These are phyloP conservation scores for Phytophthora litchii DNA, from an alignment of 352 stramenopile genomes.

Conservation along the genomic window DNA sequence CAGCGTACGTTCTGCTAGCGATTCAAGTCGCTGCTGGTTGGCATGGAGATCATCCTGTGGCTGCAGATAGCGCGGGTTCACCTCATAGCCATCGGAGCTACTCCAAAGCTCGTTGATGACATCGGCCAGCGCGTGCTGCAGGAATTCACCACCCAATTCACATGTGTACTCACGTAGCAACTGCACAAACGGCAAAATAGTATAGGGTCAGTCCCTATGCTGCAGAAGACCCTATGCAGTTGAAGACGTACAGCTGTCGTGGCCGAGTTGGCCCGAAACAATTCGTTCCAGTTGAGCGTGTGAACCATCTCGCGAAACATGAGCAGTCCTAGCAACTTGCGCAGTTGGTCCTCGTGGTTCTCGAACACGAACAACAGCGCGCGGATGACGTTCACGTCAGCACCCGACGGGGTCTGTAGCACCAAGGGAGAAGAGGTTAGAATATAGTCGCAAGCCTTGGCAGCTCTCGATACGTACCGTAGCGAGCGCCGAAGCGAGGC, in stretches of 20 bases:
- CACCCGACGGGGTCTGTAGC: conserved; percentile 30
- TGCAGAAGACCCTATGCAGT: conserved; percentile 8
- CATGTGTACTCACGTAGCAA: conserved; percentile 82
- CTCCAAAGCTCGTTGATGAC: conserved; percentile 61
- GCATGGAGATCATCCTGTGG: conserved; percentile 45
- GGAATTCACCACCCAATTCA: conserved; percentile 68
- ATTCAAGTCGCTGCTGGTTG: conserved; percentile 63
- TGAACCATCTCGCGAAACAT: conserved; percentile 83
- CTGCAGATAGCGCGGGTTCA: conserved; percentile 61
- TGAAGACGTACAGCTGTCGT: conserved; percentile 57
- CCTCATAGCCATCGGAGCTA: conserved; percentile 54
- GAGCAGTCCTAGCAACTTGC: conserved; percentile 65
- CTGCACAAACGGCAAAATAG: conserved; percentile 19
- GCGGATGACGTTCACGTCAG: conserved; percentile 64
- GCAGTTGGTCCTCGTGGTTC: conserved; percentile 73
- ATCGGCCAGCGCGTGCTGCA: conserved; percentile 60
- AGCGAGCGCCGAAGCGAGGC: conserved; percentile 62
- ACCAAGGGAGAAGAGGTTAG: conserved; percentile 1
- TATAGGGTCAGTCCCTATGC: neutral
- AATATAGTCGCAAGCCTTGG: neutral
- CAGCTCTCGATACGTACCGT: conserved; percentile 28
- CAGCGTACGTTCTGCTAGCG: conserved; percentile 56
- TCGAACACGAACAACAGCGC: conserved; percentile 80
- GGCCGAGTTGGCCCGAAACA: conserved; percentile 81
- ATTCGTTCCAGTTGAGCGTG: conserved; percentile 83